A percentile compares a stretch with the other conserved stretches of the same genome.
Conservation (phyloP, 1,284 basidiomycete genomes). For the Ceratobasidium sp. region DNA sequence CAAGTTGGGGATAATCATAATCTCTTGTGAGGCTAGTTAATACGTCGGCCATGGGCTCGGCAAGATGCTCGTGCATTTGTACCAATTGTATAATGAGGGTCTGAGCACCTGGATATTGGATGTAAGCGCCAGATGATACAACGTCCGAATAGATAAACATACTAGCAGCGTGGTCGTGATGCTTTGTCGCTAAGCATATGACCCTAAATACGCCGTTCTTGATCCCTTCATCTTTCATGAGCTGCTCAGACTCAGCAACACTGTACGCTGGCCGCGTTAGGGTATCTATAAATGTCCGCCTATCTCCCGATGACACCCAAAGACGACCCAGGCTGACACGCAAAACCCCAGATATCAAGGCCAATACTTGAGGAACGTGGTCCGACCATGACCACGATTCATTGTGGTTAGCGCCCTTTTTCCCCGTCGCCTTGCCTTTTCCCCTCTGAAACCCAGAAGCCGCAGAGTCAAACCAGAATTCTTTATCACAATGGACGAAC, state of each 20-base stretch:
- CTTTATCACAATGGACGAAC: neutral
- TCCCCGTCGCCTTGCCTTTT: slow-evolving; percentile 56
- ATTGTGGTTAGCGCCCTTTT: slow-evolving; percentile 52
- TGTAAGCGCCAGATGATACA: neutral
- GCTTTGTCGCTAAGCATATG: slow-evolving; percentile 91
- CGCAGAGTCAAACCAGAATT: neutral
- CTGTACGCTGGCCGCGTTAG: slow-evolving; percentile 87
- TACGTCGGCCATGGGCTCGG: slow-evolving; percentile 93
- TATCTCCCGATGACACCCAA: slow-evolving; percentile 85
- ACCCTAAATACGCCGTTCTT: slow-evolving; percentile 83
- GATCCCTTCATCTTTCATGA: slow-evolving; percentile 83
- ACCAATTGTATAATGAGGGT: slow-evolving; percentile 91
- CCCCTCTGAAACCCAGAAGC: slow-evolving; percentile 55
- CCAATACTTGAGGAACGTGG: slow-evolving; percentile 74
- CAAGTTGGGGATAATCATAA: slow-evolving; percentile 88
- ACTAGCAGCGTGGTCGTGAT: slow-evolving; percentile 83
- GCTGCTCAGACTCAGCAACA: slow-evolving; percentile 83
- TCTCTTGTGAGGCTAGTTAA: slow-evolving; percentile 82
- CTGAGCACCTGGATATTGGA: slow-evolving; percentile 61
- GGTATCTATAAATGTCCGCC: slow-evolving; percentile 84
- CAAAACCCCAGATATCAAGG: slow-evolving; percentile 74
- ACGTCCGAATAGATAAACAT: slow-evolving; percentile 35
- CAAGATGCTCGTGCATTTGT: slow-evolving; percentile 93
- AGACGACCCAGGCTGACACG: slow-evolving; percentile 79
- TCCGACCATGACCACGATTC: slow-evolving; percentile 78